phyloP scores from a whole-genome alignment of 1,139 yeast genomes.

The Hansenula lynferdii region DNA sequence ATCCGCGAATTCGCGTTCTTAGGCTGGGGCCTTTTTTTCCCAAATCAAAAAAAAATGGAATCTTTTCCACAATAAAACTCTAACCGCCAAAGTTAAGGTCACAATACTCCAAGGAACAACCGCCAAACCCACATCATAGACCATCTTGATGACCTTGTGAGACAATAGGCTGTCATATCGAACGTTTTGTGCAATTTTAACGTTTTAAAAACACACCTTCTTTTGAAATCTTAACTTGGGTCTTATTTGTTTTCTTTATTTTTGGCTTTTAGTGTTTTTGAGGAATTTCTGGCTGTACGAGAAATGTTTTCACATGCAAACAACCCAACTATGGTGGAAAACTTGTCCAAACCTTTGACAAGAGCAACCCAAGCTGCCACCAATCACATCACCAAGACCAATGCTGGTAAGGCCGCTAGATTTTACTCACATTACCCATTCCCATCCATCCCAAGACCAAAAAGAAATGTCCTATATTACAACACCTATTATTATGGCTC shows the following conservation, averaged over 20 bases:
- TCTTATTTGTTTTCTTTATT: slow-evolving; percentile 1
- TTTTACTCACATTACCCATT: slow-evolving; percentile 35
- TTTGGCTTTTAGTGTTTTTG: neutral
- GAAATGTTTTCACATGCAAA: slow-evolving; percentile 21
- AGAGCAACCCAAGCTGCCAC: slow-evolving; percentile 21
- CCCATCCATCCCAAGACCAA: slow-evolving; percentile 63
- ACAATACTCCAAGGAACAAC: neutral
- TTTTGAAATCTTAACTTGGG: neutral
- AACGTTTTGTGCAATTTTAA: slow-evolving; percentile 1
- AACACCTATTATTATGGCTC: slow-evolving; percentile 35
- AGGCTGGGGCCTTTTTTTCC: neutral
- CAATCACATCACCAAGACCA: slow-evolving; percentile 6
- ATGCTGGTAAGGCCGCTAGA: slow-evolving; percentile 9
- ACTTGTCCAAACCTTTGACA: slow-evolving; percentile 18
- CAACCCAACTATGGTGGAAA: slow-evolving; percentile 3
- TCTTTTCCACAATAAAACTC: slow-evolving; percentile 1
- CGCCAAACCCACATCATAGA: neutral
- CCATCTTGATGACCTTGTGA: neutral
- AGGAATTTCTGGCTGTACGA: neutral
- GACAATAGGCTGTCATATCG: neutral
- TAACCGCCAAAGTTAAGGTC: neutral
- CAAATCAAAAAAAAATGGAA: neutral
- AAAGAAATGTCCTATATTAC: slow-evolving; percentile 52
- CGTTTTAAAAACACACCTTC: too few relatives aligned
- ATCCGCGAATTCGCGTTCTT: neutral